Evolutionary conservation across 1,139 yeast species (phyloP).

Genomic region (Candida sanyaensis): DNA sequence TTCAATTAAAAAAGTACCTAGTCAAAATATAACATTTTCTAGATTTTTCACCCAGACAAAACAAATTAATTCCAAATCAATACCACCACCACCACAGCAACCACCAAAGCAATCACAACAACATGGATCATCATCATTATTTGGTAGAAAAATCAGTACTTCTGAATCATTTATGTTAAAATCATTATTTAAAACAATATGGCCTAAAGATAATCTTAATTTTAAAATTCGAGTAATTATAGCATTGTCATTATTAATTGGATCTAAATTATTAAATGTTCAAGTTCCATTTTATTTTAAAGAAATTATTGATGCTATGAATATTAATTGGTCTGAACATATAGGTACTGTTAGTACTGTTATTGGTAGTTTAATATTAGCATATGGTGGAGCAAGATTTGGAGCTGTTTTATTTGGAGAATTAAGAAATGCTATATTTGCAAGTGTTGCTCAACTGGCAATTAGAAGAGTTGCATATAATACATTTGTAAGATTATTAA

Average conservation of each 20-base stretch:
- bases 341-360: conserved; percentile 63
- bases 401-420: conserved; percentile 96
- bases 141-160: conserved; percentile 31
- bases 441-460: conserved; percentile 93
- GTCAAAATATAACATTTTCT: background rate
- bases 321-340: conserved; percentile 75
- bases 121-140: conserved; percentile 12
- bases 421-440: conserved; percentile 90
- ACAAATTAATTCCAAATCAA: background rate
- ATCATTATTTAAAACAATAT: conserved; percentile 71
- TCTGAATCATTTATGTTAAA: conserved; percentile 64
- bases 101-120: background rate
- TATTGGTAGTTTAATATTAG: conserved; percentile 74
- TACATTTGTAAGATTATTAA: conserved; percentile 80
- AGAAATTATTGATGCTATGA: conserved; percentile 87
- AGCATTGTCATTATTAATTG: conserved; percentile 72
- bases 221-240: conserved; percentile 74
- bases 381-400: conserved; percentile 92
- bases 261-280: conserved; percentile 83
- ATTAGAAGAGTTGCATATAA: conserved; percentile 87
- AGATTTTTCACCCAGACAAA: background rate
- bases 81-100: background rate
- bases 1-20: background rate
- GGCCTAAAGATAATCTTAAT: conserved; percentile 82
- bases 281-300: conserved; percentile 97